Conservation (phyloP, 148 eudicot species). For the Amaranthus hypochondriacus region DNA sequence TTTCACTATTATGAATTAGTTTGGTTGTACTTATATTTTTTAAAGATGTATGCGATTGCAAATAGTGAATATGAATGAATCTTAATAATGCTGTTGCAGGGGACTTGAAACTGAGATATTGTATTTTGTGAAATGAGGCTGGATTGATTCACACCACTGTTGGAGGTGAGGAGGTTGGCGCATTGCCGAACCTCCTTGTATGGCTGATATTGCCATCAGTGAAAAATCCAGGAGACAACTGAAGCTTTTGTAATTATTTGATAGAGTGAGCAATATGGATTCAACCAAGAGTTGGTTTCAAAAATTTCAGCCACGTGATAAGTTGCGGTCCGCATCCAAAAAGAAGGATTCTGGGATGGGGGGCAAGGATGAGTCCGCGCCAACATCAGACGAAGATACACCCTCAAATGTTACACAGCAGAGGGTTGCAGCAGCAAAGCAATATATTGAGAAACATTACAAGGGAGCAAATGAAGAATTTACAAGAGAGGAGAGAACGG, state of each 20-base stretch:
- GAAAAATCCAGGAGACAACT: conserved; percentile 12
- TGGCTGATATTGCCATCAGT: conserved; percentile 1
- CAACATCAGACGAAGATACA: conserved; percentile 63
- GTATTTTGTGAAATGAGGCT: conserved; percentile 16
- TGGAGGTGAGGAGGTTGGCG: conserved; percentile 26
- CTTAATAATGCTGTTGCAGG: conserved; percentile 20
- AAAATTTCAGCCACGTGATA: conserved; percentile 80
- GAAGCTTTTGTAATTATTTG: conserved; percentile 11
- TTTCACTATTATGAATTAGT: background rate
- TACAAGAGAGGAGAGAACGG: conserved; percentile 96
- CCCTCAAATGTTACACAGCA: conserved; percentile 77
- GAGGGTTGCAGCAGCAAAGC: conserved; percentile 93
- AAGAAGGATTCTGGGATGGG: conserved; percentile 52
- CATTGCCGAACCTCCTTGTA: conserved; percentile 10
- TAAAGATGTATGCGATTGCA: too few species aligned
- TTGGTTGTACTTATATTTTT: background rate
- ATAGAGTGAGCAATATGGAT: conserved; percentile 50
- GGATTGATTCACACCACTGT: conserved; percentile 18
- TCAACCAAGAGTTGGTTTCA: conserved; percentile 94
- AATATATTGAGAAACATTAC: conserved; percentile 97
- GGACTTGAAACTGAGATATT: conserved; percentile 5
- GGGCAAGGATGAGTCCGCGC: conserved; percentile 48
- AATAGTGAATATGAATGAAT: background rate
- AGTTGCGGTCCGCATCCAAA: conserved; percentile 53
- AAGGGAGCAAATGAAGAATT: conserved; percentile 95